Evolutionary conservation across 1,284 basidiomycete species (phyloP).

Genomic region (Afroboletus lepidellus): DNA sequence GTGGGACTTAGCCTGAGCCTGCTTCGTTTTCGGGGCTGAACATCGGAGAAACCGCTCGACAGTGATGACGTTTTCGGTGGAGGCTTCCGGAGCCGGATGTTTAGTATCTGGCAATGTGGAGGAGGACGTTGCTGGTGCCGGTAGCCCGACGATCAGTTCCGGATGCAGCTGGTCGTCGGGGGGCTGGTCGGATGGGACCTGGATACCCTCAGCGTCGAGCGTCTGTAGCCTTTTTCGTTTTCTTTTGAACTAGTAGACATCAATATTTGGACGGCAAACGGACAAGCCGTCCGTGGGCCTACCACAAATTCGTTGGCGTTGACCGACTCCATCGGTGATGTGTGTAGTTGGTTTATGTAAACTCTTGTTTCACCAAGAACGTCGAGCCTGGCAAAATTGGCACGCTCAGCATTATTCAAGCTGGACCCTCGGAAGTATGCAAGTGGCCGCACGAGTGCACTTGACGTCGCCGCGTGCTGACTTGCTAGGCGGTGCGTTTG

Average conservation of each 20-base stretch:
- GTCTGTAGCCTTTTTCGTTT: slow-evolving; percentile 25
- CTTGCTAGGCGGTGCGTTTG: neutral
- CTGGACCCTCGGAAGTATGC: neutral
- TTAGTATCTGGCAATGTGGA: neutral
- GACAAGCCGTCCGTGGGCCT: neutral
- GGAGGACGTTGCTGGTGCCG: slow-evolving; percentile 8
- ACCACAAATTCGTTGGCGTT: slow-evolving; percentile 30
- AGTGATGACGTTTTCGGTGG: slow-evolving; percentile 17
- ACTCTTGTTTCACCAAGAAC: neutral
- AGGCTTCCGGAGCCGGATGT: neutral
- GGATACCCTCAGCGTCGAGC: slow-evolving; percentile 2
- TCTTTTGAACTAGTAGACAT: slow-evolving; percentile 27
- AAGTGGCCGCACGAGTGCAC: neutral
- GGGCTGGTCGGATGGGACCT: neutral
- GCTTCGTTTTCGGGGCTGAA: slow-evolving; percentile 1
- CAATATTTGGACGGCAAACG: neutral
- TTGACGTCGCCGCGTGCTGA: too few relatives aligned
- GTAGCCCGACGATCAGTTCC: slow-evolving; percentile 14
- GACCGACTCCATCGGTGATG: slow-evolving; percentile 9
- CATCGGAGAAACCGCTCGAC: slow-evolving; percentile 29
- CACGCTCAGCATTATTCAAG: neutral
- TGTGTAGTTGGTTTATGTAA: neutral
- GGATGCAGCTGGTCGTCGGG: neutral
- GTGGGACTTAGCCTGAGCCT: neutral
- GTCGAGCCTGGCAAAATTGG: neutral